Evolutionary conservation across 2,329 filamentous ascomycete species (phyloP), one percentile per base, ranked within the genome.

Genomic region (Neofusicoccum umdonicola): DNA sequence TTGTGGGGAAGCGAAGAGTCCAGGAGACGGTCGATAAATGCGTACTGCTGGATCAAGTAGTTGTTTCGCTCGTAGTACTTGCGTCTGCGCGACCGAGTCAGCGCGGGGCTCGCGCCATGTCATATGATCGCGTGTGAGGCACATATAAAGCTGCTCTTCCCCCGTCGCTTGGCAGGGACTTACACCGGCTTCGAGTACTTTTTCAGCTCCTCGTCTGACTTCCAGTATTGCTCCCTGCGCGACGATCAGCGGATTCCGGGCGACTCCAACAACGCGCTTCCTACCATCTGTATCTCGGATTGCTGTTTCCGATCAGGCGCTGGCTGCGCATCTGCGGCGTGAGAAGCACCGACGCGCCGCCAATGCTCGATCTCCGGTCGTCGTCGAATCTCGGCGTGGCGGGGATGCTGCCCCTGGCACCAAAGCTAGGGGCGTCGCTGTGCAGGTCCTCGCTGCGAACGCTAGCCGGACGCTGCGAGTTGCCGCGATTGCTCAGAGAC

Each of bases 1-100:
- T 94, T 89, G 73, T 96, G 93, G 1, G 93, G 93, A n/a, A 97
- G 86, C 35, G 92, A 93, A 8, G 92, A 97, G 78, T 97, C 93
- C 67, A 98, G 84, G 64, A 98, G 82, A 61, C 90, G 87, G 78
- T 97, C 94, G 71, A 97, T 97, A 76, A 96, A 97, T 68, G 96
- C 83, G 76, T 97, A 98, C 75, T 96, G 90, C 76, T 95, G 91
- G 66, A 98, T 88, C 48, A 97, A 83, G 69, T 89, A 88, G 78
- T 98, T 98, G 73, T 89, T 94, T 48, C 91, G 87, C 81, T 96
- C 89, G 73, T 98, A 96, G 79, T 97, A 97, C 72, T 89, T 74
- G 52, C 93, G 90, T 66, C 87, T 89, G 68, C 34, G 5, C 4
- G 6, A 39, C n/a, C 56, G 56, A 37, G 56, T 60, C 42, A 51